A percentile compares a stretch with the other conserved stretches of the same genome.
Conservation (phyloP, 2,329 filamentous ascomycete genomes). For the Ceratocystis colombiana region DNA sequence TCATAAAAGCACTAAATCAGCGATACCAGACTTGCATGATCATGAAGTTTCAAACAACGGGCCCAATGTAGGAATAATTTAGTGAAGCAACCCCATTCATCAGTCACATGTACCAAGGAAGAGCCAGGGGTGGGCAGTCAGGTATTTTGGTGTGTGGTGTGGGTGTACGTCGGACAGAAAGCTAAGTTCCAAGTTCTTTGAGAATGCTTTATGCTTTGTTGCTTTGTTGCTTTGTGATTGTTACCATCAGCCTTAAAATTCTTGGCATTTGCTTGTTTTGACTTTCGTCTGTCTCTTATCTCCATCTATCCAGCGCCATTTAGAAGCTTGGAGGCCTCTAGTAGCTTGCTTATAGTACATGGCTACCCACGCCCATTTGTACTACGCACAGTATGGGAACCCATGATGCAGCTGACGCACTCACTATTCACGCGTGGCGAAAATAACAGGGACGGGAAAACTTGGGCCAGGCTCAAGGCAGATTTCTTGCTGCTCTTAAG, state of each 20-base stretch:
- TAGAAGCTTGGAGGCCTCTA: neutral
- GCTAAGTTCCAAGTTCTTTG: neutral
- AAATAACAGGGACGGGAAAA: neutral
- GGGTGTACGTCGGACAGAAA: neutral
- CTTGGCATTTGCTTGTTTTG: slow-evolving; percentile 4
- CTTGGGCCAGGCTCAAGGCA: neutral
- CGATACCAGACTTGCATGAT: neutral
- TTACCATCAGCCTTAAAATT: slow-evolving; percentile 6
- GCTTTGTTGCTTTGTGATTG: neutral
- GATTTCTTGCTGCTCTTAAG: neutral
- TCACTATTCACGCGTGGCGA: neutral
- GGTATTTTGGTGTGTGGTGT: neutral
- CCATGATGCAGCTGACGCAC: neutral
- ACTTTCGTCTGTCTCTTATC: neutral
- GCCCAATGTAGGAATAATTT: neutral
- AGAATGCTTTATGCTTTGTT: neutral
- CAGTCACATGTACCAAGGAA: neutral
- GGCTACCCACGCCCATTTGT: neutral
- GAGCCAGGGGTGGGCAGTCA: neutral
- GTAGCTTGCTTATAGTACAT: too few species aligned
- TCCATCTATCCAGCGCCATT: neutral
- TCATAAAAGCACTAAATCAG: neutral
- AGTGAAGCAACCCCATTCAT: neutral
- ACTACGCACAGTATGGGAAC: neutral
- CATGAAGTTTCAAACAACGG: slow-evolving; percentile 6